Percentiles rank a stretch among this genome's conserved stretches.
Conservation (phyloP, 2,329 filamentous ascomycete species). For the Tolypocladium sp. region DNA sequence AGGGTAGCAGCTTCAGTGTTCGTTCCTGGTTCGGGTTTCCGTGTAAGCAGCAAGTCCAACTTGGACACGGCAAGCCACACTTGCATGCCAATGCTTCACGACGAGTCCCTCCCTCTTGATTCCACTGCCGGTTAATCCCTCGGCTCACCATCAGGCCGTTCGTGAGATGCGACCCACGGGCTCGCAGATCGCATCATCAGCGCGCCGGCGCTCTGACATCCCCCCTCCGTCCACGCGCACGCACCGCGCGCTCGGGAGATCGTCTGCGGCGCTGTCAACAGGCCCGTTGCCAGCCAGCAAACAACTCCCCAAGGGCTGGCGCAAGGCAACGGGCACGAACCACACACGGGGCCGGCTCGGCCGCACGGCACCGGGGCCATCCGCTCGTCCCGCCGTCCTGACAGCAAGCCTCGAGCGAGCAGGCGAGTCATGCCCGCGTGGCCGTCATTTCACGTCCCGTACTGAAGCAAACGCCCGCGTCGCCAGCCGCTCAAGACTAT, state of each 20-base stretch:
- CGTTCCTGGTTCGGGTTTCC: too few species aligned
- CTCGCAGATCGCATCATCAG: not conserved
- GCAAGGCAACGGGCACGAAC: too few species aligned
- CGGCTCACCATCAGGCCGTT: not conserved
- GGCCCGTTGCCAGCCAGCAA: not conserved
- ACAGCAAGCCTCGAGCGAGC: not conserved
- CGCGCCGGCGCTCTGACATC: not conserved
- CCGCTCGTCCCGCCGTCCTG: not conserved
- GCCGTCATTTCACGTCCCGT: not conserved
- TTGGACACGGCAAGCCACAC: not conserved
- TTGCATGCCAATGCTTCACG: not conserved
- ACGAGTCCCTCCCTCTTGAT: not conserved
- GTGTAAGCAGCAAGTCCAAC: not conserved
- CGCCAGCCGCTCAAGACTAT: not conserved
- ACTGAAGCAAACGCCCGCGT: not conserved
- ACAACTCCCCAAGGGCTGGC: too few species aligned
- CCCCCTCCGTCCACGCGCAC: not conserved
- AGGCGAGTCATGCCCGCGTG: not conserved
- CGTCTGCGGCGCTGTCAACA: not conserved
- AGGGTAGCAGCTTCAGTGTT: not conserved
- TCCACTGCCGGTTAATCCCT: not conserved
- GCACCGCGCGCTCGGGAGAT: not conserved
- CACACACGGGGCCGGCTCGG: not conserved
- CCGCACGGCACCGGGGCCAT: not conserved
- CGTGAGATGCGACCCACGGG: not conserved